Percentiles rank a stretch among this genome's conserved stretches.
phyloP scores from a whole-genome alignment of 2,329 filamentous ascomycete genomes.

The Pezicula neosporulosa region DNA sequence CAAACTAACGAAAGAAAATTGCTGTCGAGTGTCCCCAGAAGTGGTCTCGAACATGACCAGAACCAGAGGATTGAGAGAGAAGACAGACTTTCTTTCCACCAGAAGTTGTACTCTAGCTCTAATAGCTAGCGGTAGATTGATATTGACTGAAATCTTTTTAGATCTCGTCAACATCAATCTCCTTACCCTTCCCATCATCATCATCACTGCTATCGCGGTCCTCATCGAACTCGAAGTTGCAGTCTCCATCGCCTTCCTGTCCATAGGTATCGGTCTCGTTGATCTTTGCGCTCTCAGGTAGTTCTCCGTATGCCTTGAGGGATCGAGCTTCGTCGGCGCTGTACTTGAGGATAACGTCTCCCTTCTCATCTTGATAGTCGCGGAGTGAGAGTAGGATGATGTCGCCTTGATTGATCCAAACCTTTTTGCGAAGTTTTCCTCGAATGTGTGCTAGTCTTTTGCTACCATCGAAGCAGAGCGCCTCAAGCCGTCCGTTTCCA shows the following conservation, averaged over 20 bases:
- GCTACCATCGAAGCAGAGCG: slow-evolving; percentile 87
- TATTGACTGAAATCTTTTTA: slow-evolving; percentile 37
- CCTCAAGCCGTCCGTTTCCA: slow-evolving; percentile 90
- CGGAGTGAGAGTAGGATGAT: slow-evolving; percentile 86
- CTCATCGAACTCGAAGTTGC: slow-evolving; percentile 98
- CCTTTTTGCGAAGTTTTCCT: slow-evolving; percentile 98
- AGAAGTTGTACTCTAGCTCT: background rate
- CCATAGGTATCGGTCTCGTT: slow-evolving; percentile 98
- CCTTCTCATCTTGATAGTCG: slow-evolving; percentile 93
- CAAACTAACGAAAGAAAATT: slow-evolving; percentile 23
- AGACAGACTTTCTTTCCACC: slow-evolving; percentile 50
- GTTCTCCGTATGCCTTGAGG: slow-evolving; percentile 94
- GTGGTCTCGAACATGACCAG: slow-evolving; percentile 19
- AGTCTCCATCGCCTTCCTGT: slow-evolving; percentile 89
- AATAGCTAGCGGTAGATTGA: background rate
- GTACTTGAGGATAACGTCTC: slow-evolving; percentile 93
- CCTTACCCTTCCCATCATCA: slow-evolving; percentile 61
- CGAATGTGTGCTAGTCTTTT: slow-evolving; percentile 83
- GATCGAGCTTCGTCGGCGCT: slow-evolving; percentile 91
- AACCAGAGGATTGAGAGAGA: slow-evolving; percentile 53
- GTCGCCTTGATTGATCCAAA: slow-evolving; percentile 99
- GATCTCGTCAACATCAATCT: slow-evolving; percentile 95
- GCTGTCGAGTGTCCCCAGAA: slow-evolving; percentile 31
- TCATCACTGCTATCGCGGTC: slow-evolving; percentile 65
- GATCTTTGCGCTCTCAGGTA: slow-evolving; percentile 98